These are phyloP conservation scores for Apium graveolens DNA, from an alignment of 129 eudicot genomes.

Conservation along the genomic window DNA sequence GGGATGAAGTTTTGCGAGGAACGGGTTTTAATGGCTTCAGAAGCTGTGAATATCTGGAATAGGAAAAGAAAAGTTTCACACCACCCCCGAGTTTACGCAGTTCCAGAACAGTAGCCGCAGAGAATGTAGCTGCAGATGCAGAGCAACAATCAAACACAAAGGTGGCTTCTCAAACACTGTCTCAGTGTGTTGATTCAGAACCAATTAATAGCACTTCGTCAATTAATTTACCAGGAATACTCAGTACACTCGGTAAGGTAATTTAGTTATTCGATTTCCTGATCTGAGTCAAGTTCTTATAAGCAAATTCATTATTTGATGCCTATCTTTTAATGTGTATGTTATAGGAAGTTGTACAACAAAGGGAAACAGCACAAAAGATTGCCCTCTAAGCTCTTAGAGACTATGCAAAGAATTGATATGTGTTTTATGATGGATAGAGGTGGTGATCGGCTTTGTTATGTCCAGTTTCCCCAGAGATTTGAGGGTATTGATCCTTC, in stretches of 20 bases:
- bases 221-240: conserved; percentile 76
- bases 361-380: conserved; percentile 83
- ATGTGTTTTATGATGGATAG: conserved; percentile 92
- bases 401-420: no score
- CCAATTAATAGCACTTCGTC: conserved; percentile 37
- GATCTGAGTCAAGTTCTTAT: neutral
- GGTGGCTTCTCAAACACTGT: conserved; percentile 45
- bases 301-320: neutral
- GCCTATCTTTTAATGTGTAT: neutral
- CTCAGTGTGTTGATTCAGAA: conserved; percentile 38
- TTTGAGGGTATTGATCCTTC: no score
- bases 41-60: no score
- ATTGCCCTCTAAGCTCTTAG: conserved; percentile 88
- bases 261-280: neutral
- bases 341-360: conserved; percentile 81
- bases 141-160: conserved; percentile 33
- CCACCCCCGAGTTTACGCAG: conserved; percentile 69
- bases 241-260: conserved; percentile 73
- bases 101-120: conserved; percentile 29
- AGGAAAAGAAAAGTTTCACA: conserved; percentile 80
- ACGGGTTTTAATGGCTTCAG: no score
- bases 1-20: no score
- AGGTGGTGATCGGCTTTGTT: conserved; percentile 74
- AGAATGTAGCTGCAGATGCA: conserved; percentile 21
- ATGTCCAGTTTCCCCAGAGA: conserved; percentile 70